These are phyloP conservation scores for Candida multigemmis DNA, from an alignment of 805 yeast genomes.

Conservation along the genomic window DNA sequence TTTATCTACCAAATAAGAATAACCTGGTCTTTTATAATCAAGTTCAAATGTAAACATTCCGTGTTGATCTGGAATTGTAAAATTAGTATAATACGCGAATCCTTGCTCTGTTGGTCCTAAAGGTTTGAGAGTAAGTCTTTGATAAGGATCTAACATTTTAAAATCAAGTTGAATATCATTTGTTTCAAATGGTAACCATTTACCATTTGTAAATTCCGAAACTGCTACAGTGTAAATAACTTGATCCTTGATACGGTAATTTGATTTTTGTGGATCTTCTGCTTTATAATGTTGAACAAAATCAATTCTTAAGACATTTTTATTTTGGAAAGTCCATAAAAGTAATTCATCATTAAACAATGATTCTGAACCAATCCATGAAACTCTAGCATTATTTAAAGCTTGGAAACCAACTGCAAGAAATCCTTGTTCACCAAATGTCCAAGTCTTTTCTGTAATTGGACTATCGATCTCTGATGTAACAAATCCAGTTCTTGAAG, in stretches of 20 bases:
- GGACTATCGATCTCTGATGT: conserved; percentile 31
- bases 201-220: conserved; percentile 33
- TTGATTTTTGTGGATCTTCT: conserved; percentile 31
- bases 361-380: conserved; percentile 70
- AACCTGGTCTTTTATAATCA: conserved; percentile 73
- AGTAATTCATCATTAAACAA: conserved; percentile 31
- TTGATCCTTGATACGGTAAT: conserved; percentile 71
- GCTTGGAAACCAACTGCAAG: conserved; percentile 75
- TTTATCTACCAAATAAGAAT: conserved; percentile 54
- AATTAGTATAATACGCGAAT: conserved; percentile 39
- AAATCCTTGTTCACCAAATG: conserved; percentile 71
- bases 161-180: conserved; percentile 75
- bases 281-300: conserved; percentile 47
- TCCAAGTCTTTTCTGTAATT: conserved; percentile 53
- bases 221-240: conserved; percentile 47
- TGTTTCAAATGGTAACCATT: conserved; percentile 62
- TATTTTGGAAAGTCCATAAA: conserved; percentile 69
- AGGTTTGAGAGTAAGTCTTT: conserved; percentile 57
- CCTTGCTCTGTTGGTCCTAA: conserved; percentile 26
- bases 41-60: conserved; percentile 87
- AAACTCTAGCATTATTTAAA: conserved; percentile 63
- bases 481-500: conserved; percentile 58
- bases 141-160: conserved; percentile 91
- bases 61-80: conserved; percentile 87
- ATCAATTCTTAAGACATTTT: conserved; percentile 50